phyloP scores from a whole-genome alignment of 176 grass and related monocot species.

The Alopecurus myosuroides region DNA sequence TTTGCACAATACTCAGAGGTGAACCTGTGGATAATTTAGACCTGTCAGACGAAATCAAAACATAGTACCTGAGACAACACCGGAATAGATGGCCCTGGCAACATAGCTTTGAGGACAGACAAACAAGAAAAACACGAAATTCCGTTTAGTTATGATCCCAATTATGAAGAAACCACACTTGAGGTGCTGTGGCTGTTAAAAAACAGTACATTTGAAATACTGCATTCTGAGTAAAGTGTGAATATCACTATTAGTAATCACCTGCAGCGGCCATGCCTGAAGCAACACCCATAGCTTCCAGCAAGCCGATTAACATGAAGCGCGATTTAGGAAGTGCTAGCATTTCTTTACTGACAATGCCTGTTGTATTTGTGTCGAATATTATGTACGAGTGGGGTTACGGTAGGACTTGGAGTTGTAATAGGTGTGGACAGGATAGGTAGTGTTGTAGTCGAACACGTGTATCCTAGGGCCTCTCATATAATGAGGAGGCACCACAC shows the following conservation, averaged over 20 bases:
- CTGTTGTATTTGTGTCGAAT: too few species aligned
- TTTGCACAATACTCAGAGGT: background rate
- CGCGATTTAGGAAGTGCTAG: slow-evolving; percentile 70
- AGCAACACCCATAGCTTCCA: slow-evolving; percentile 83
- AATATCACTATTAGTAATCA: slow-evolving; percentile 15
- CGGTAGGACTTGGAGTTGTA: too few species aligned
- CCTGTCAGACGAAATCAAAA: background rate
- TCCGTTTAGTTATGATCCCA: background rate
- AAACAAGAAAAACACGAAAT: slow-evolving; percentile 8
- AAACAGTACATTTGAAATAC: slow-evolving; percentile 8
- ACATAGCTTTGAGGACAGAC: slow-evolving; percentile 50
- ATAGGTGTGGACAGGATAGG: too few species aligned
- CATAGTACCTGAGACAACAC: slow-evolving; percentile 77
- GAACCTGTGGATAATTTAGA: background rate
- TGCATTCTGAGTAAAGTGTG: background rate
- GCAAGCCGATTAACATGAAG: slow-evolving; percentile 63
- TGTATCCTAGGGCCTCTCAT: too few species aligned
- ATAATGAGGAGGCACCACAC: too few species aligned
- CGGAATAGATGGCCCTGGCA: slow-evolving; percentile 85
- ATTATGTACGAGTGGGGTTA: too few species aligned
- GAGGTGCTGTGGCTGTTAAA: background rate
- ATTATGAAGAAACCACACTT: slow-evolving; percentile 3
- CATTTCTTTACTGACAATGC: slow-evolving; percentile 81
- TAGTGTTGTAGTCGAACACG: too few species aligned
- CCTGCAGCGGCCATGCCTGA: slow-evolving; percentile 91